Evolutionary conservation across 345 rosid species (phyloP), one percentile per base, ranked within the genome.

Genomic region (Lepidium didymum): DNA sequence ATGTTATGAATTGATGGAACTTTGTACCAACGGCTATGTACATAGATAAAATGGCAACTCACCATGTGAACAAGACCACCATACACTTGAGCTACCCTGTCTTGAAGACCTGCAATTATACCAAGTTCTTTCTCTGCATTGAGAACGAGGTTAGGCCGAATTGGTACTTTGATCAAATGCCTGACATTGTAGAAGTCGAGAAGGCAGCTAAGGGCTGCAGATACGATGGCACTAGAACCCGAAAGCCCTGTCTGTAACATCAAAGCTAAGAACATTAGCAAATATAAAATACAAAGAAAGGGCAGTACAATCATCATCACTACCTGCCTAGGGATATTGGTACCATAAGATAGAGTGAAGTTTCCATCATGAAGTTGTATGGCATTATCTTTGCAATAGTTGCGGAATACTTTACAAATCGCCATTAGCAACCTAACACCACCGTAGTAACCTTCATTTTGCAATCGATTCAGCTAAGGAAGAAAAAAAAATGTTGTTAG

Each of bases 41-140:
- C 1, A 5, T 23, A 53, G 38, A 59, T 2, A 58, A 6, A 21
- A 40, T 2, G 2, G 31, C 1, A 0, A 18, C 45, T n/a, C 27
- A 94, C 99, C 99, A 91, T 94, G 82, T 87, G 85, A 66, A 91
- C 91, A 55, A 94, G 96, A 64, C 99, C 99, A 13, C 97, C 97
- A 72, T 89, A 94, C 15, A 91, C 87, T 69, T 91, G 99, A 37
- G 96, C 96, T 16, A 94, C 99, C 31, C 99, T 82, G 81, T 94
- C 97, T 75, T 89, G 99, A 78, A 94, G 96, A 62, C 99, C 99
- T 7, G 99, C 99, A 64, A 94, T 91, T 56, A 91, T 91, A 42
- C 99, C 96, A 23, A 94, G 92, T 66, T 91, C 87, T 72, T 86
- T 66, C 83, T 94, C 97, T 0, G 97, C 97, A 14, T 37, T 64